phyloP scores from a whole-genome alignment of 495 filamentous ascomycete species.

The Aspergillus bridgeri region DNA sequence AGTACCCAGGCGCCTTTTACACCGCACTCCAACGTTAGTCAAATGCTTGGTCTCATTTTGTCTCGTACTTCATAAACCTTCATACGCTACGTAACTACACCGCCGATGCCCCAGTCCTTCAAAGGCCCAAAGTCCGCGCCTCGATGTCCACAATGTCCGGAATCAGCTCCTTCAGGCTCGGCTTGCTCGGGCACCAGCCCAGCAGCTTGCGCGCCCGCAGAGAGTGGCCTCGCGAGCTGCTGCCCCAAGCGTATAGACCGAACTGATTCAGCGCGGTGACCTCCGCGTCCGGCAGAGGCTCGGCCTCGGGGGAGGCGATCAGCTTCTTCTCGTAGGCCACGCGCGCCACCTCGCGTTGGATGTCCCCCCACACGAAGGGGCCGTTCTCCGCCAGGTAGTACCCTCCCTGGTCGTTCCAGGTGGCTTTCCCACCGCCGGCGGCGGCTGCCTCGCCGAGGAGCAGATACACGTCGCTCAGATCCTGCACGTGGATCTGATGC shows the following conservation, averaged over 20 bases:
- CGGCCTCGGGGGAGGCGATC: slow-evolving; percentile 54
- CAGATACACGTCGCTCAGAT: slow-evolving; percentile 64
- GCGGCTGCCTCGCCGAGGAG: slow-evolving; percentile 64
- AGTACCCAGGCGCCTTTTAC: too few species aligned
- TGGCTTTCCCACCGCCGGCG: slow-evolving; percentile 54
- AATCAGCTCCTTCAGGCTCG: slow-evolving; percentile 54
- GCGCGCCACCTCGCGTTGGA: slow-evolving; percentile 57
- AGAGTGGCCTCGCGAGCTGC: slow-evolving; percentile 61
- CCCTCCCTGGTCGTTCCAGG: slow-evolving; percentile 68
- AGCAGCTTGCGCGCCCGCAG: slow-evolving; percentile 62
- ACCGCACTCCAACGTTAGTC: too few species aligned
- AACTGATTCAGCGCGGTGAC: slow-evolving; percentile 27
- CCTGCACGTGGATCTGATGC: slow-evolving; percentile 72
- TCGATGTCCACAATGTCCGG: slow-evolving; percentile 51
- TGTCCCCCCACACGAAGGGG: slow-evolving; percentile 66
- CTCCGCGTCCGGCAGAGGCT: slow-evolving; percentile 30
- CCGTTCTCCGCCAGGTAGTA: slow-evolving; percentile 77
- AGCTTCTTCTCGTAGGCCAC: slow-evolving; percentile 62
- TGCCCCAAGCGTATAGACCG: slow-evolving; percentile 51
- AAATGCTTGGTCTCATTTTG: too few species aligned
- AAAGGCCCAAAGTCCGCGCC: slow-evolving; percentile 54
- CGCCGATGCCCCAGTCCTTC: slow-evolving; percentile 36
- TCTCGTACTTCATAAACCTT: too few species aligned
- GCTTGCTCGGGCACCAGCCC: slow-evolving; percentile 58
- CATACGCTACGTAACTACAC: too few species aligned